Evolutionary conservation across 108 stramenopile genomes (phyloP).

Genomic region (Cyclotella choctawhatcheeana): DNA sequence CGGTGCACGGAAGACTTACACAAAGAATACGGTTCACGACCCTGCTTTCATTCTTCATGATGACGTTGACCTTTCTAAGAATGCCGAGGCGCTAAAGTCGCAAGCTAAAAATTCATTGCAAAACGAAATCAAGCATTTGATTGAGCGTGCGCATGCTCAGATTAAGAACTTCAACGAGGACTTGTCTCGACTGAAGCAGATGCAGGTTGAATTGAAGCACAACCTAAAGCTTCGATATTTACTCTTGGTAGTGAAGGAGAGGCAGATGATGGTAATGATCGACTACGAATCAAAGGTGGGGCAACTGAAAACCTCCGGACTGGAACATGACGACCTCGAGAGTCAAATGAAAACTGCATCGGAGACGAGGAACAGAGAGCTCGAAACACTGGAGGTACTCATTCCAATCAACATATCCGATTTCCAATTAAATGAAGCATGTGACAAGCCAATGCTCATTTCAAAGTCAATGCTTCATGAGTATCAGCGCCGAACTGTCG

Average conservation of each 20-base stretch:
- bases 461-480: neutral
- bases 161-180: neutral
- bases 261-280: conserved; percentile 2
- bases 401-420: neutral
- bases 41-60: neutral
- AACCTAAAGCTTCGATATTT: conserved; percentile 43
- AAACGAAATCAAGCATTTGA: neutral
- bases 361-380: neutral
- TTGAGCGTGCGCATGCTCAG: neutral
- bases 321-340: neutral
- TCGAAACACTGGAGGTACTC: neutral
- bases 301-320: neutral
- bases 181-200: neutral
- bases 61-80: conserved; percentile 1
- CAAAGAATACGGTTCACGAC: neutral
- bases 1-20: neutral
- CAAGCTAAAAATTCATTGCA: neutral
- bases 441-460: neutral
- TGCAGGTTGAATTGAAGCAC: conserved; percentile 40
- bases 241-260: neutral
- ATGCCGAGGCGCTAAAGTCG: neutral
- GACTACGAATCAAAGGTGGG: neutral
- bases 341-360: neutral
- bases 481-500: neutral
- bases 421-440: neutral